A percentile compares a stretch with the other conserved stretches of the same genome.
phyloP scores from a whole-genome alignment of 257 asterid species.

The Scutellaria galericulata region DNA sequence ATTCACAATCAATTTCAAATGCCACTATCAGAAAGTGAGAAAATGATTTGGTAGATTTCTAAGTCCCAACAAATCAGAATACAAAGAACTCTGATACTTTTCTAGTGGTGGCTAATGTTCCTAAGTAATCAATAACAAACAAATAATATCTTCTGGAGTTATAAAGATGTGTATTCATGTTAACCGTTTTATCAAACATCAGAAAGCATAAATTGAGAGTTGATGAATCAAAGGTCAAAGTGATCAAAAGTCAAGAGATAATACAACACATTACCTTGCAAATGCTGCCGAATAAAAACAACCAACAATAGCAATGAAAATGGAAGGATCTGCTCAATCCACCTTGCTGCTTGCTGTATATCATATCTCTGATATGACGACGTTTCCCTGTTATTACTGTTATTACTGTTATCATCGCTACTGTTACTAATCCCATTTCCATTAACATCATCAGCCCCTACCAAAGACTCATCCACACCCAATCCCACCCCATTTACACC shows the following conservation, averaged over 20 bases:
- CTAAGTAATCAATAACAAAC: conserved; percentile 11
- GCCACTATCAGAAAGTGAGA: background rate
- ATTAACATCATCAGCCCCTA: conserved; percentile 42
- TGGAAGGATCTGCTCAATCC: conserved; percentile 93
- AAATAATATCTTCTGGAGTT: conserved; percentile 10
- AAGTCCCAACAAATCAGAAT: background rate
- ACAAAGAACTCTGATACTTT: background rate
- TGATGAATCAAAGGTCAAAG: conserved; percentile 9
- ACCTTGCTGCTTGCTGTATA: conserved; percentile 81
- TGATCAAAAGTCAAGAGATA: conserved; percentile 1
- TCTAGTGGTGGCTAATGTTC: background rate
- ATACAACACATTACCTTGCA: conserved; percentile 64
- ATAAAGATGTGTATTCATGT: background rate
- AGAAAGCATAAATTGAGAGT: background rate
- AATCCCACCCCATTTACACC: conserved; percentile 45
- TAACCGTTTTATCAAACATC: background rate
- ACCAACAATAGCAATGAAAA: conserved; percentile 78
- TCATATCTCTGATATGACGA: conserved; percentile 74
- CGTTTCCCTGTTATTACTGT: conserved; percentile 44
- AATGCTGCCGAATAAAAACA: conserved; percentile 92
- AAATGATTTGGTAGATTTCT: background rate
- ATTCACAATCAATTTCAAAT: background rate
- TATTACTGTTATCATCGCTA: conserved; percentile 31
- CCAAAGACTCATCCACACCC: conserved; percentile 42
- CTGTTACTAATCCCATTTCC: conserved; percentile 32